Conservation (phyloP, 805 yeast genomes). For the Candida michaelii region DNA sequence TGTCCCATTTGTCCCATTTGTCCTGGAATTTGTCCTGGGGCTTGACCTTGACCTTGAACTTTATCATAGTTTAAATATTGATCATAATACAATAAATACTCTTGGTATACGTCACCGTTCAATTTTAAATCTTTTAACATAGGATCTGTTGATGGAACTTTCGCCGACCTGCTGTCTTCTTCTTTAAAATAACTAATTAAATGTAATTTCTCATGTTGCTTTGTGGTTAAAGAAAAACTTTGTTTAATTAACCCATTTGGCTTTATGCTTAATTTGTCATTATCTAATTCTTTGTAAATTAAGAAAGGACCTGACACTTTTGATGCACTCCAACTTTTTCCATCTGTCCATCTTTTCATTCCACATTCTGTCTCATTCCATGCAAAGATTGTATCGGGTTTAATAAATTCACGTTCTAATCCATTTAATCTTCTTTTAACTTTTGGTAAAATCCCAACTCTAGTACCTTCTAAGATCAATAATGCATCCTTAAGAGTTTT, state of each 20-base stretch:
- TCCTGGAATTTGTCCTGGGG: not conserved
- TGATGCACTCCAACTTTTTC: conserved; percentile 70
- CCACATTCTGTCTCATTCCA: conserved; percentile 75
- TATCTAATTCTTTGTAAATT: conserved; percentile 53
- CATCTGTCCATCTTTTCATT: conserved; percentile 80
- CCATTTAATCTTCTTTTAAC: conserved; percentile 58
- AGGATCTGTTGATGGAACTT: conserved; percentile 27
- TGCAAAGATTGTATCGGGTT: conserved; percentile 61
- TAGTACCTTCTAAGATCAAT: conserved; percentile 62
- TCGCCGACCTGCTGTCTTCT: conserved; percentile 8
- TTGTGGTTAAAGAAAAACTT: conserved; percentile 57
- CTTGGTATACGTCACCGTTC: conserved; percentile 23
- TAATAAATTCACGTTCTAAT: conserved; percentile 55
- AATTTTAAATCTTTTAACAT: conserved; percentile 20
- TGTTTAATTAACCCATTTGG: conserved; percentile 62
- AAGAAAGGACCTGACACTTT: conserved; percentile 65
- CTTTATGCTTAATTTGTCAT: conserved; percentile 26
- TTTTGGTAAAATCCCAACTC: conserved; percentile 55
- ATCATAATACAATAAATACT: conserved; percentile 19
- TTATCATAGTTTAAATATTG: conserved; percentile 12
- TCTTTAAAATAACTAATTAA: conserved; percentile 51
- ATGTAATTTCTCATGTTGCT: conserved; percentile 55
- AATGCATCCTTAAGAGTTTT: conserved; percentile 62
- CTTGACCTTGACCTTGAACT: not conserved
- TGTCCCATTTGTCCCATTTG: not conserved